phyloP scores from a whole-genome alignment of 176 grass and related monocot genomes.

The Echinochloa phyllopogon region DNA sequence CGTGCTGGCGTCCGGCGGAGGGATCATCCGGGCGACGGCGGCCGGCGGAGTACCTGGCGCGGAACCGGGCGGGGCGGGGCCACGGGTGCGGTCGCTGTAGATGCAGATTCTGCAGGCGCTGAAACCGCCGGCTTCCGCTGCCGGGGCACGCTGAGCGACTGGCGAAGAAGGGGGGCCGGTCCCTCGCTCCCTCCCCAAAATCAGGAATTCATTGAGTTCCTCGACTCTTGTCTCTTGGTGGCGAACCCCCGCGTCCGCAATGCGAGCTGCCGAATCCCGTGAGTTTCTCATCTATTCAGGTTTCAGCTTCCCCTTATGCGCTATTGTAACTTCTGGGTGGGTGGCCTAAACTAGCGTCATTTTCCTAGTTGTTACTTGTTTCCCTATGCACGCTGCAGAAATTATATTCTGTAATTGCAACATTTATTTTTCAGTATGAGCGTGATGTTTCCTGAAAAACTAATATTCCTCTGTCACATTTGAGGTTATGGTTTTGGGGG shows the following conservation, averaged over 20 bases:
- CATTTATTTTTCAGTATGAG: neutral
- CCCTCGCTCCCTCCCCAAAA: conserved; percentile 72
- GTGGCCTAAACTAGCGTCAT: neutral
- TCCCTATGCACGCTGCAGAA: conserved; percentile 7
- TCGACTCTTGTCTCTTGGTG: conserved; percentile 3
- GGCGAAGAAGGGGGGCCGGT: conserved; percentile 72
- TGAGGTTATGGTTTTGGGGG: neutral
- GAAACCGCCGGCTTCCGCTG: conserved; percentile 57
- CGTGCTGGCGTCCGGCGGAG: neutral
- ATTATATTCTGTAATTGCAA: neutral
- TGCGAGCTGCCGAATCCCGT: neutral
- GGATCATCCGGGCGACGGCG: conserved; percentile 67
- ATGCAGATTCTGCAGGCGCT: conserved; percentile 68
- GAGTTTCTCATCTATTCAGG: conserved; percentile 8
- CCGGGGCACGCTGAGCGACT: conserved; percentile 62
- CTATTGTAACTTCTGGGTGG: neutral
- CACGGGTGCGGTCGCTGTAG: conserved; percentile 62
- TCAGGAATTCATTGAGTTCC: conserved; percentile 48
- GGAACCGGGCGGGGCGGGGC: conserved; percentile 31
- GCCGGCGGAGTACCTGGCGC: conserved; percentile 60
- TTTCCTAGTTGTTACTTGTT: neutral
- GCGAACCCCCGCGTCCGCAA: too few species aligned
- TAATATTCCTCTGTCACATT: neutral
- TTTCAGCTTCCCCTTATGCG: neutral
- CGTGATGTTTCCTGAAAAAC: neutral